These are phyloP conservation scores for Vanderwaltozyma polyspora DNA, from an alignment of 805 yeast species.

Conservation along the genomic window DNA sequence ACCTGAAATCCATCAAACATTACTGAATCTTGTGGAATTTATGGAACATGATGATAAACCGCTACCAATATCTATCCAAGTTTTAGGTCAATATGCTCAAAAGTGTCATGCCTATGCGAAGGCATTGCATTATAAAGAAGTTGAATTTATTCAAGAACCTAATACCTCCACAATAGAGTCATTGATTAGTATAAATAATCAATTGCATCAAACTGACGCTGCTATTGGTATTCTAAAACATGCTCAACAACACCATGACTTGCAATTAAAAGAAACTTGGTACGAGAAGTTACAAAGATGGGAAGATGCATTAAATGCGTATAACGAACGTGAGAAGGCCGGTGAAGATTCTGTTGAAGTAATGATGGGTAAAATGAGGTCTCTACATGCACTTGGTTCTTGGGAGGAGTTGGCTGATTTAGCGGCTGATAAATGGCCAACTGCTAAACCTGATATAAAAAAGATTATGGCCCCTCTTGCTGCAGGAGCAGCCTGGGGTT, in stretches of 20 bases:
- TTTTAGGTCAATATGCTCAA: slow-evolving; percentile 86
- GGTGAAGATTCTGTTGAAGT: slow-evolving; percentile 63
- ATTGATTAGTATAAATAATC: slow-evolving; percentile 83
- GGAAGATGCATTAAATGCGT: slow-evolving; percentile 94
- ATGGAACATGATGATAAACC: slow-evolving; percentile 97
- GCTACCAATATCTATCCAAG: slow-evolving; percentile 79
- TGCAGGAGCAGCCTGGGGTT: slow-evolving; percentile 98
- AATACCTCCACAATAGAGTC: slow-evolving; percentile 86
- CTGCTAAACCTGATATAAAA: slow-evolving; percentile 58
- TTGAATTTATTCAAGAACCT: slow-evolving; percentile 90
- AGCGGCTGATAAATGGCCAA: slow-evolving; percentile 78
- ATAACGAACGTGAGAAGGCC: slow-evolving; percentile 58
- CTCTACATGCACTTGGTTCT: slow-evolving; percentile 96
- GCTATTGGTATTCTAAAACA: slow-evolving; percentile 94
- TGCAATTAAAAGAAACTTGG: slow-evolving; percentile 95
- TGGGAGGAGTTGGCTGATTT: slow-evolving; percentile 88
- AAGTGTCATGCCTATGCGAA: slow-evolving; percentile 96
- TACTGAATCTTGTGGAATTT: slow-evolving; percentile 83
- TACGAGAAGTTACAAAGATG: slow-evolving; percentile 92
- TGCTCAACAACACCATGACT: slow-evolving; percentile 81
- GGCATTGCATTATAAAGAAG: slow-evolving; percentile 89
- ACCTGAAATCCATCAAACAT: slow-evolving; percentile 87
- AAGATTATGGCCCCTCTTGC: slow-evolving; percentile 91
- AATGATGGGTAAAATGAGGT: slow-evolving; percentile 95
- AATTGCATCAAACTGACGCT: slow-evolving; percentile 92